These are phyloP conservation scores for Allantophomopsis lycopodina DNA, from an alignment of 2,329 filamentous ascomycete species.

Conservation along the genomic window DNA sequence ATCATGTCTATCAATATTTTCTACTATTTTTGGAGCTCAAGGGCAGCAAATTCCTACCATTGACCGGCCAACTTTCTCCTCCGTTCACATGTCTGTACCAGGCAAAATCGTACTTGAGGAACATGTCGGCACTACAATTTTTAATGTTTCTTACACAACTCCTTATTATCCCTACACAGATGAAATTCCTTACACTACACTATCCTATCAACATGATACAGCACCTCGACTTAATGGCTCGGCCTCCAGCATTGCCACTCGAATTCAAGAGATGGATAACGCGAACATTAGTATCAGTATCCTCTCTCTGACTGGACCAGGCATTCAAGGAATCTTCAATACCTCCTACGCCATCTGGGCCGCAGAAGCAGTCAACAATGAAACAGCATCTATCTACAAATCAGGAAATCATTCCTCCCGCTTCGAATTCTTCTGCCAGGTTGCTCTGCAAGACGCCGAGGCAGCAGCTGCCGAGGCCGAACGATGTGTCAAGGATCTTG, in stretches of 20 bases:
- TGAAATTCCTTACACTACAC: too few relatives aligned
- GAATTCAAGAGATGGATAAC: slow-evolving; percentile 7
- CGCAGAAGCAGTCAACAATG: slow-evolving; percentile 8
- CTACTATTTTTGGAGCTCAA: too few relatives aligned
- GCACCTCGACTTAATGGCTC: too few relatives aligned
- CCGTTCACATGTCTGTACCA: too few relatives aligned
- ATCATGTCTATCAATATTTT: too few relatives aligned
- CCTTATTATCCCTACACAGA: too few relatives aligned
- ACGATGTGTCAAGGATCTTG: slow-evolving; percentile 18
- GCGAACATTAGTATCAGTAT: slow-evolving; percentile 7
- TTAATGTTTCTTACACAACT: too few relatives aligned
- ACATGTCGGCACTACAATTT: too few relatives aligned
- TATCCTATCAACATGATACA: too few relatives aligned
- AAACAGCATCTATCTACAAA: slow-evolving; percentile 6
- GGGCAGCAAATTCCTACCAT: too few relatives aligned
- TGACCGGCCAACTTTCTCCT: too few relatives aligned
- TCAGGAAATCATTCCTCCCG: slow-evolving; percentile 6
- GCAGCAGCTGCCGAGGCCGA: slow-evolving; percentile 8
- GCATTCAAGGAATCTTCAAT: slow-evolving; percentile 11
- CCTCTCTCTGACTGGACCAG: slow-evolving; percentile 5
- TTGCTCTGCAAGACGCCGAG: slow-evolving; percentile 6
- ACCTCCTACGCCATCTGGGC: slow-evolving; percentile 4
- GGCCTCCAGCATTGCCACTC: slow-evolving; percentile 2
- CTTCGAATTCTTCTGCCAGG: slow-evolving; percentile 10
- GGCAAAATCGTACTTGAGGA: too few relatives aligned